Evolutionary conservation across 2,329 filamentous ascomycete genomes (phyloP).

Genomic region (Beauveria caledonica): DNA sequence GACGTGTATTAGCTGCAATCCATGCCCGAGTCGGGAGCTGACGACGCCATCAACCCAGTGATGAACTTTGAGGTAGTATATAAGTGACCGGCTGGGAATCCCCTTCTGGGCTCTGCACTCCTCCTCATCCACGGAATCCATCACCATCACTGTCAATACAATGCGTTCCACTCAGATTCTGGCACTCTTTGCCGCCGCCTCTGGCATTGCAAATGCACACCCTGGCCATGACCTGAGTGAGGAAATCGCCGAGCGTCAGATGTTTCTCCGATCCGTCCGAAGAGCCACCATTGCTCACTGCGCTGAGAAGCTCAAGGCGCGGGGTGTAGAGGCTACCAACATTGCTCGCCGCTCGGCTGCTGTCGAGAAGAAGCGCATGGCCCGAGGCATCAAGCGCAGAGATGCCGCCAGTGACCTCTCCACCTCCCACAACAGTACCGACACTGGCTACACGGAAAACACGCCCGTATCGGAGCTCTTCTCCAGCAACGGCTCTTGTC

Average conservation of each 20-base stretch:
- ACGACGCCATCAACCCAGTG: neutral
- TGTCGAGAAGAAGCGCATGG: constrained; percentile 33
- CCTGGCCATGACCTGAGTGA: constrained; percentile 40
- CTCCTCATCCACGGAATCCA: neutral
- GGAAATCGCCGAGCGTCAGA: constrained; percentile 41
- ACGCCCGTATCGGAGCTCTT: constrained; percentile 29
- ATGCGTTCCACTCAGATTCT: neutral
- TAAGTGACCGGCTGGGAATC: neutral
- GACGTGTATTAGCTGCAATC: neutral
- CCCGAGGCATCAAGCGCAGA: constrained; percentile 25
- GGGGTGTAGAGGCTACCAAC: constrained; percentile 36
- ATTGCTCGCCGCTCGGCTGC: constrained; percentile 34
- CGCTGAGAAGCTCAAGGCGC: constrained; percentile 35
- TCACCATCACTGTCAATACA: neutral
- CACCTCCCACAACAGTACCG: constrained; percentile 30
- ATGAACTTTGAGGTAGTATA: neutral
- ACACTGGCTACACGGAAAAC: constrained; percentile 22
- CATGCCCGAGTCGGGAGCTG: neutral
- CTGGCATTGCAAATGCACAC: constrained; percentile 21
- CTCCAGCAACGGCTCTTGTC: constrained; percentile 33
- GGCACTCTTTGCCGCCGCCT: neutral
- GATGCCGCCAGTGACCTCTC: constrained; percentile 25
- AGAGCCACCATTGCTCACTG: constrained; percentile 38
- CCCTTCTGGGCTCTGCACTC: neutral
- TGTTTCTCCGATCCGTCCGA: constrained; percentile 30